These are phyloP conservation scores for Anthoceros angustus DNA, from an alignment of 225 moss, liverwort and hornwort genomes.

Conservation along the genomic window DNA sequence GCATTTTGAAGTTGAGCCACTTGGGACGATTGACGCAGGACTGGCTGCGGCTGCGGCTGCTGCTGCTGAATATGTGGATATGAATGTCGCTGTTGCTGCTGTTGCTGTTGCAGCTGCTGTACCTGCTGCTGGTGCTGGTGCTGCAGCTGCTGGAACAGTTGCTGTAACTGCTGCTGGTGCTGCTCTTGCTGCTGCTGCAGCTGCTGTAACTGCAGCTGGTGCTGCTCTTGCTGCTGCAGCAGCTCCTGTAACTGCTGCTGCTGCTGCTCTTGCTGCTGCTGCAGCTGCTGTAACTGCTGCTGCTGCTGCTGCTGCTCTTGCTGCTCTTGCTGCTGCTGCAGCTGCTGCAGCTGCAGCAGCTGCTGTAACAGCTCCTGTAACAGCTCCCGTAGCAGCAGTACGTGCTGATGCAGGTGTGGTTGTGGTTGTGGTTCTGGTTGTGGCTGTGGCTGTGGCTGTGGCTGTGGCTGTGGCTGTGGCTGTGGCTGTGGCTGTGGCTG, in stretches of 20 bases:
- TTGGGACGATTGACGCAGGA: slow-evolving; percentile 43
- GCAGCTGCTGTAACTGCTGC: not conserved
- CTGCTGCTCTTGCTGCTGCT: slow-evolving; percentile 33
- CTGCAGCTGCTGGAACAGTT: slow-evolving; percentile 35
- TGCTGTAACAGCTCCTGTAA: slow-evolving; percentile 7
- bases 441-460: slow-evolving; percentile 40
- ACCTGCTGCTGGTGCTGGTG: slow-evolving; percentile 44
- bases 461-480: slow-evolving; percentile 38
- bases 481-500: slow-evolving; percentile 45
- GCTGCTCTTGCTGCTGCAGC: slow-evolving; percentile 11
- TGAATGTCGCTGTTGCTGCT: not conserved
- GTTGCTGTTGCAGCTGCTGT: slow-evolving; percentile 12
- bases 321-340: not conserved
- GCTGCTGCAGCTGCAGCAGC: not conserved
- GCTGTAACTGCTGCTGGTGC: slow-evolving; percentile 14
- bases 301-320: too few species aligned
- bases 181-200: slow-evolving; percentile 15
- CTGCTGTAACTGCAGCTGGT: slow-evolving; percentile 10
- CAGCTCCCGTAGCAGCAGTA: slow-evolving; percentile 22
- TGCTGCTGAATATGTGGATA: not conserved
- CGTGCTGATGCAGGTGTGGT: slow-evolving; percentile 19
- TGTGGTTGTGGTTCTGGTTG: slow-evolving; percentile 32
- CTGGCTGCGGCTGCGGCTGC: slow-evolving; percentile 18
- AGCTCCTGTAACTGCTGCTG: slow-evolving; percentile 26
- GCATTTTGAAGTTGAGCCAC: slow-evolving; percentile 18